Evolutionary conservation across 371 early-diverging fungal species (phyloP), one percentile per base, ranked within the genome.

Genomic region (Apophysomyces trapeziformis): DNA sequence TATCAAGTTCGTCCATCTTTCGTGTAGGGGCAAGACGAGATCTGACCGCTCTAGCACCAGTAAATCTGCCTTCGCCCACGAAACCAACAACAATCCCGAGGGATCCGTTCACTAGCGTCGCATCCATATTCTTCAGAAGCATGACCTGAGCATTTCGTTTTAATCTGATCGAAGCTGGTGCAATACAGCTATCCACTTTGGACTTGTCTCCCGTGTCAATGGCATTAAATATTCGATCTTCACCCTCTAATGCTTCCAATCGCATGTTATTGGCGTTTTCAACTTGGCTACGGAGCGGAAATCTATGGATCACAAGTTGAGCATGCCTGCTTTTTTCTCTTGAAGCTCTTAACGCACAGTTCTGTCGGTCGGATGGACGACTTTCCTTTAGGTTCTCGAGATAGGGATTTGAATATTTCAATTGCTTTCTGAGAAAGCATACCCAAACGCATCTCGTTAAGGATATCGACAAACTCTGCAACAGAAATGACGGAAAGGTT

Each of bases 91-190:
- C 87, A 0, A 89, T 80, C 5, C 97, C 97, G 39, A 92, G 78
- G 7, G 90, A 85, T 32, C 97, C 97, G 68, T 97, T 97, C 21
- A 95, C 95, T 5, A 97, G 76, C 0, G 81, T 85, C 5, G 67
- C 37, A 0, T 74, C 76, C 67, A 91, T 66, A 68, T 97, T 97
- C 64, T 92, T 92, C 32, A 93, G 68, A 38, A 97, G 82, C 89
- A 97, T 91, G 4, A 97, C 98, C 62, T 95, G 97, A 0, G 96
- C 93, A 47, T 85, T 79, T 18, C 74, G 59, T 71, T 93, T 94
- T 26, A 97, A 77, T 37, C 83, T 79, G 5, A 96, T 71, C 9
- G 59, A 62, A 2, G 72, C 64, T 0, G 90, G 86, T 4, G 90
- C 88, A 45, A 83, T 78, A 50, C 85, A 86, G 5, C 62, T 47